Evolutionary conservation across 2,329 filamentous ascomycete genomes (phyloP), one percentile per base, ranked within the genome.

Genomic region (Alternaria infectoria): DNA sequence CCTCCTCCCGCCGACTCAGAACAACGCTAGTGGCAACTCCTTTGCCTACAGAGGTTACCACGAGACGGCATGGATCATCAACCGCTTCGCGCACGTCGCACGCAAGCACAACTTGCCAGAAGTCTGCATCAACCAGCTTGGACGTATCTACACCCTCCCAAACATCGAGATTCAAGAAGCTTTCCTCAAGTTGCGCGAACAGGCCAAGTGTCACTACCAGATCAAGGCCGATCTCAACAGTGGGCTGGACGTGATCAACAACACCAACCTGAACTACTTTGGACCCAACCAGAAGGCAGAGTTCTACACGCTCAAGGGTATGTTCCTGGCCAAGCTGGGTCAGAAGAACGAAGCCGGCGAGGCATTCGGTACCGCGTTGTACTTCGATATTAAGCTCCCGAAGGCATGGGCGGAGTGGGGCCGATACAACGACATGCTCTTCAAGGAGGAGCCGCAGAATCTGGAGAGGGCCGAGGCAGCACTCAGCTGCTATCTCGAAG

Each of bases 361-460:
- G 62, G 95, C 96, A 0, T 99, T 97, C 77, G 96, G 96, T 54
- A 96, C 94, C 54, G 96, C 96, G 0, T 81, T 99, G 64, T 98
- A 95, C 82, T 98, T 97, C 72, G 96, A 99, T 73, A 93, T 99
- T 70, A 91, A 93, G 71, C 88, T 97, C 54, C 92, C 96, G 5
- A 99, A 99, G 82, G 96, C 96, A 4, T 99, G 96, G 96, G 95
- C 96, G 15, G 96, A 99, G 83, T 99, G 96, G 96, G 96, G 96
- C 54, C 93, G 97, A 75, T 99, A 97, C 85, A 98, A 97, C 75
- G 96, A 99, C 79, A 90, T 93, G 71, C 91, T 96, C 59, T 99
- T 98, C 85, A 98, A 97, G 82, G 91, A 93, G 57, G 92, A 97
- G 68, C 91, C 94, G 0, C 84, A 86, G 5, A 92, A 97, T 74